Base-by-base conservation (phyloP, 768 basidiomycete species). In the Zangia roseola region DNA sequence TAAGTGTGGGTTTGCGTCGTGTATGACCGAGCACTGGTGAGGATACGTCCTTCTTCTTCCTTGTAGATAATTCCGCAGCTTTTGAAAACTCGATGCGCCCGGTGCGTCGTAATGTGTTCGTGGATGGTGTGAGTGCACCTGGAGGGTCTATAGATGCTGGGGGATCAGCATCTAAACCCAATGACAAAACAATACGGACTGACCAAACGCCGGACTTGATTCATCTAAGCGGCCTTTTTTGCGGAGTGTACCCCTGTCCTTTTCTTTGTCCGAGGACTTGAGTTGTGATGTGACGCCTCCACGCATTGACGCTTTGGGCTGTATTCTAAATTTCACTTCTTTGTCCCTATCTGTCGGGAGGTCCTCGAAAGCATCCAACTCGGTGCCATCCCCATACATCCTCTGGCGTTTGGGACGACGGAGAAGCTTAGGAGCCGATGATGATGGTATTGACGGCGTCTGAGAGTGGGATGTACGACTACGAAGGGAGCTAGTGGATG, bases 291-390 rank as follows among this genome's bases (percentile, higher is more conserved):
- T 73, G 24, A 80, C 79, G 46, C 85, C 71, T 20, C 55, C 60
- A 8, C 88, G 83, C 60, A 43, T 83, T 80, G 30, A 80, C 74
- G 62, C 78, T 65, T 84, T 90, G 21, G 90, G 86, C 53, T 86
- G 83, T 10, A 92, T 83, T 47, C 82, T 82, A 64, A 77, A 93
- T 35, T 74, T 79, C 44, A 80, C 77, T 67, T 91, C 88, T 59
- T 88, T 86, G 42, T 93, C 91, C 40, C 88, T 77, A 61, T 94
- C 88, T 10, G 91, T 89, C 7, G 84, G 84, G 35, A 95, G 77
- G 65, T 97, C 94, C 23, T 94, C 94, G 49, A 97, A 79, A 4
- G 68, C 82, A 59, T 97, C 94, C 44, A 97, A 72, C 65, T 95
- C 94, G 10, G 91, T 93, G 13, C 94, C 94, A 60, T 92, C 88